phyloP scores from a whole-genome alignment of 2,329 filamentous ascomycete genomes.

The Aphanoascus verrucosus region DNA sequence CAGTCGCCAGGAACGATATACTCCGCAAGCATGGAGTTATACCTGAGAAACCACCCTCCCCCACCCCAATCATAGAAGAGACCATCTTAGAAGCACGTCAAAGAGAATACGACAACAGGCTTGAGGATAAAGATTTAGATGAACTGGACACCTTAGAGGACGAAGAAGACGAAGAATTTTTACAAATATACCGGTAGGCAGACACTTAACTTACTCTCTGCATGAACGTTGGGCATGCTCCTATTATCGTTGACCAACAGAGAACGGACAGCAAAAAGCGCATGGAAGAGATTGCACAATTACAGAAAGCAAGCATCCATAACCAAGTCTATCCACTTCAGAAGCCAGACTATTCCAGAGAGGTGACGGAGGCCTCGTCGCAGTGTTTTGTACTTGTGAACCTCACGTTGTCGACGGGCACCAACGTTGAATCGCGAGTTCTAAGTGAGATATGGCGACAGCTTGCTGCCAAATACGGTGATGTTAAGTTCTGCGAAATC shows the following conservation, averaged over 20 bases:
- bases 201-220: background rate
- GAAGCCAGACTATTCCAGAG: conserved; percentile 83
- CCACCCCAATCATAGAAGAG: conserved; percentile 92
- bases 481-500: conserved; percentile 97
- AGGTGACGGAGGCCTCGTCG: conserved; percentile 82
- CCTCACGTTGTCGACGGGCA: conserved; percentile 64
- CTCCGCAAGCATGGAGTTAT: conserved; percentile 93
- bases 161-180: conserved; percentile 83
- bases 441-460: conserved; percentile 78
- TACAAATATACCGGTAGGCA: conserved; percentile 66
- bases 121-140: conserved; percentile 89
- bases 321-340: conserved; percentile 88
- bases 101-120: conserved; percentile 78
- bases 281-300: conserved; percentile 64
- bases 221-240: no score
- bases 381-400: conserved; percentile 62
- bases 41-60: conserved; percentile 92
- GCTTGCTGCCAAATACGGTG: conserved; percentile 73
- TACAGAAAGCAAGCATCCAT: conserved; percentile 68
- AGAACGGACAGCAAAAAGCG: conserved; percentile 54
- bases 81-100: conserved; percentile 73
- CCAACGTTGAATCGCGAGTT: conserved; percentile 74
- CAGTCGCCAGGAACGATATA: conserved; percentile 78
- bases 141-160: conserved; percentile 91
- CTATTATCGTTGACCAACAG: background rate